phyloP scores from a whole-genome alignment of 139 green algal species.

The Chloropicon primus region DNA sequence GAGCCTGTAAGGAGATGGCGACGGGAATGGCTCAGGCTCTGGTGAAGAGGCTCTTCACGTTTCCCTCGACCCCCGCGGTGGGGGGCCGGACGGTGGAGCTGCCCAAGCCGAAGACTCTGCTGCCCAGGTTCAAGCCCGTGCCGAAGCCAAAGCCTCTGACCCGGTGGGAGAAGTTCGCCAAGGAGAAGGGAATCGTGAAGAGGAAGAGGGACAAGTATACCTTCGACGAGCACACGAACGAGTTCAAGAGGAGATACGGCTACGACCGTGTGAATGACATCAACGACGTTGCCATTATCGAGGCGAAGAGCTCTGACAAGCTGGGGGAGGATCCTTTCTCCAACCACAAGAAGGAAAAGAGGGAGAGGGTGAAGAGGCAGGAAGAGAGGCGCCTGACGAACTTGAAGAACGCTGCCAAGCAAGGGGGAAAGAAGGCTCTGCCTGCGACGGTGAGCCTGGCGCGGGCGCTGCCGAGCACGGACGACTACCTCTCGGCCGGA shows the following conservation, averaged over 20 bases:
- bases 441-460: conserved; percentile 61
- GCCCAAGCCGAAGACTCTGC: conserved; percentile 42
- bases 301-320: conserved; percentile 57
- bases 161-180: conserved; percentile 87
- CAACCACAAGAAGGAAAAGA: conserved; percentile 46
- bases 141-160: conserved; percentile 67
- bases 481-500: conserved; percentile 29
- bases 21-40: conserved; percentile 12
- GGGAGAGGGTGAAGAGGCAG: conserved; percentile 57
- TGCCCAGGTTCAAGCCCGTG: conserved; percentile 71
- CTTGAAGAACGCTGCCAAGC: conserved; percentile 37
- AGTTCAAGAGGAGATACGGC: conserved; percentile 68
- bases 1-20: conserved; percentile 30
- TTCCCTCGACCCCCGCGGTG: conserved; percentile 2
- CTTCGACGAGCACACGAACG: conserved; percentile 63
- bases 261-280: conserved; percentile 77
- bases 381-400: conserved; percentile 57
- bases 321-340: conserved; percentile 84
- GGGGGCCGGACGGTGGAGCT: conserved; percentile 54
- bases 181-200: conserved; percentile 87
- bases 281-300: conserved; percentile 71
- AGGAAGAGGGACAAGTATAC: conserved; percentile 74
- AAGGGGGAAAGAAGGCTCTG: conserved; percentile 23
- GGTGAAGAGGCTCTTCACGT: conserved; percentile 3
- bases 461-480: conserved; percentile 45